Evolutionary conservation across 257 asterid species (phyloP).

Genomic region (Solanum paucissectum): DNA sequence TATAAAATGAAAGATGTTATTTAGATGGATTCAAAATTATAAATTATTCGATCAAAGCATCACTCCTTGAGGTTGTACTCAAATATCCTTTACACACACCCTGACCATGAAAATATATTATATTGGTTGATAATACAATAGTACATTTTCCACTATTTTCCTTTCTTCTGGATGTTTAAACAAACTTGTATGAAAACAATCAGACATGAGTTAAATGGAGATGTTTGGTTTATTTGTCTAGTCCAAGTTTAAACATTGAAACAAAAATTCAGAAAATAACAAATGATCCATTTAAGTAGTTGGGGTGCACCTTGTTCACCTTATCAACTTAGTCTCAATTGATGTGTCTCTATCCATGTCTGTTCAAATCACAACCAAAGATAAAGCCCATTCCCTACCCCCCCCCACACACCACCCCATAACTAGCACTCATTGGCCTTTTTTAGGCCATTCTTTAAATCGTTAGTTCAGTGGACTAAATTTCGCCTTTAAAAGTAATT

Average conservation of each 20-base stretch:
- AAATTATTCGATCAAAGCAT: neutral
- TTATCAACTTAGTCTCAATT: conserved; percentile 4
- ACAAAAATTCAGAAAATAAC: neutral
- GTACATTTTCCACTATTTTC: neutral
- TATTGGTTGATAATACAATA: neutral
- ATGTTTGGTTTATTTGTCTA: neutral
- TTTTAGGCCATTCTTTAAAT: neutral
- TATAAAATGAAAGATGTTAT: neutral
- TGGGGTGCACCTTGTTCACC: conserved; percentile 15
- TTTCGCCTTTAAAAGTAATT: neutral
- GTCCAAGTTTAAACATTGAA: neutral
- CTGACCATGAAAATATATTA: neutral
- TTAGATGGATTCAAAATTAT: neutral
- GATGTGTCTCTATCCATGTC: conserved; percentile 25
- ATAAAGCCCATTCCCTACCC: neutral
- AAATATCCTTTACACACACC: neutral
- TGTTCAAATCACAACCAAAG: conserved; percentile 4
- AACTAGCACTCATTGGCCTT: neutral
- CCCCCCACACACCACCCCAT: neutral
- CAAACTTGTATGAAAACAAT: neutral
- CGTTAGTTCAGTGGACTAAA: neutral
- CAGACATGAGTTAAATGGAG: neutral
- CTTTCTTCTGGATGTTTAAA: neutral
- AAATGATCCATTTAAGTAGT: neutral
- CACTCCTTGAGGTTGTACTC: neutral